A percentile compares a stretch with the other conserved stretches of the same genome.
phyloP scores from a whole-genome alignment of 805 yeast genomes.

The Cyberlindnera suaveolens region DNA sequence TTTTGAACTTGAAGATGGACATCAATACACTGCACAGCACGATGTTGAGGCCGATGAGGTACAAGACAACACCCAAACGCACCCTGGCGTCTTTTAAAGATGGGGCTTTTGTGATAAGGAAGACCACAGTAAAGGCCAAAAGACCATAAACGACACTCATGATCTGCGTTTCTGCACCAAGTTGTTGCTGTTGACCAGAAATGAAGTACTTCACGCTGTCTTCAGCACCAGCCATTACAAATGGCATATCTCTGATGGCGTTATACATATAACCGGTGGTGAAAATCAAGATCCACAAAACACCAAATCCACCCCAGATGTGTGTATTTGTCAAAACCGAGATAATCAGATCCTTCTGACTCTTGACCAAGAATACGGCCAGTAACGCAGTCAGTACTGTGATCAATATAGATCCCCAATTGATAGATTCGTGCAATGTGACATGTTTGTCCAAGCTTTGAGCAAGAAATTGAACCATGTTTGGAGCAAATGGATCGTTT shows the following conservation, averaged over 20 bases:
- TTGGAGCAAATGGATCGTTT: constrained; percentile 25
- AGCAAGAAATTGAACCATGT: constrained; percentile 24
- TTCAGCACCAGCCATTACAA: constrained; percentile 38
- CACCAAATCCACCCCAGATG: constrained; percentile 67
- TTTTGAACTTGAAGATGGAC: constrained; percentile 62
- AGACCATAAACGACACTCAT: constrained; percentile 67
- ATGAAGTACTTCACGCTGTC: constrained; percentile 38
- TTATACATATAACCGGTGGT: constrained; percentile 92
- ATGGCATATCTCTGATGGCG: constrained; percentile 61
- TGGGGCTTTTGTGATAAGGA: constrained; percentile 55
- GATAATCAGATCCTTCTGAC: constrained; percentile 29
- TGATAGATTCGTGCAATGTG: constrained; percentile 28
- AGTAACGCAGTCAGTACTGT: constrained; percentile 27
- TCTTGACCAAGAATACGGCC: constrained; percentile 23
- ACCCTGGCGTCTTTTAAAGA: constrained; percentile 36
- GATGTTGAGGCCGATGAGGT: constrained; percentile 40
- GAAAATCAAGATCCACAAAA: constrained; percentile 64
- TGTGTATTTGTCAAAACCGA: constrained; percentile 42
- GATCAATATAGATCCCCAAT: constrained; percentile 31
- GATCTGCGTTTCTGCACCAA: constrained; percentile 86
- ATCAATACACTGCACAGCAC: constrained; percentile 59
- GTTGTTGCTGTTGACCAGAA: constrained; percentile 68
- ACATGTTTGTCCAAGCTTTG: constrained; percentile 18
- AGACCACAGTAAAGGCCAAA: constrained; percentile 53
- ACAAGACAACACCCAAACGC: constrained; percentile 42